phyloP scores from a whole-genome alignment of 2,329 filamentous ascomycete species.

The Hypoxylon rubiginosum region DNA sequence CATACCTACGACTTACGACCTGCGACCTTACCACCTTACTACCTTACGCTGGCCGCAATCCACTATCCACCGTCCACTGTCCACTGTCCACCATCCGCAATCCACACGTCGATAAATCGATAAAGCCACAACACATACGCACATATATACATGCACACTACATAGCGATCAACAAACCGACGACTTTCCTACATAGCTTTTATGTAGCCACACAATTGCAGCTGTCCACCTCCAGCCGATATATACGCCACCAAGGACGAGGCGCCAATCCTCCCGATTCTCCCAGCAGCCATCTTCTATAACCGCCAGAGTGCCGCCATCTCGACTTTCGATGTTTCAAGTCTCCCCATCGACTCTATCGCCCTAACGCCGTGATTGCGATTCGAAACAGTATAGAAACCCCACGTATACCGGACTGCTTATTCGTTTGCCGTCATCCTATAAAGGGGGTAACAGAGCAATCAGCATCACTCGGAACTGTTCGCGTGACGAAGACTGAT shows the following conservation, averaged over 20 bases:
- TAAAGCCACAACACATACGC: slow-evolving; percentile 28
- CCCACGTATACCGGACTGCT: slow-evolving; percentile 34
- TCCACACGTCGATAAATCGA: slow-evolving; percentile 19
- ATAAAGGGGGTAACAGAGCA: slow-evolving; percentile 12
- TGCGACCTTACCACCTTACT: background rate
- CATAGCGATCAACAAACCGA: slow-evolving; percentile 8
- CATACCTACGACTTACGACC: slow-evolving; percentile 3
- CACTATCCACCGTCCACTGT: slow-evolving; percentile 15
- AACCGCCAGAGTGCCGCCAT: slow-evolving; percentile 42
- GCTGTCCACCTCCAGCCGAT: slow-evolving; percentile 33
- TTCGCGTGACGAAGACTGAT: slow-evolving; percentile 27
- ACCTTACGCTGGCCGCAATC: slow-evolving; percentile 29
- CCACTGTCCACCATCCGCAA: slow-evolving; percentile 30
- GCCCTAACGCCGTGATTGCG: slow-evolving; percentile 29
- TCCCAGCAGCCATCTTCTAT: slow-evolving; percentile 18
- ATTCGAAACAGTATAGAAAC: slow-evolving; percentile 31
- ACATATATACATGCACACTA: background rate
- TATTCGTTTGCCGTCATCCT: slow-evolving; percentile 13
- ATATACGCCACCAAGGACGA: slow-evolving; percentile 20
- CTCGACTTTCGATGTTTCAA: slow-evolving; percentile 41
- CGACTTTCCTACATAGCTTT: slow-evolving; percentile 21
- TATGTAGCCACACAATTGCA: slow-evolving; percentile 32
- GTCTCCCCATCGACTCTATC: slow-evolving; percentile 32
- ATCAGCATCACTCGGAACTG: slow-evolving; percentile 24
- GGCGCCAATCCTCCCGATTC: slow-evolving; percentile 24